A percentile compares a stretch with the other conserved stretches of the same genome.
Evolutionary conservation across 176 grass and related monocot genomes (phyloP).

Genomic region (Pontederia crassipes): DNA sequence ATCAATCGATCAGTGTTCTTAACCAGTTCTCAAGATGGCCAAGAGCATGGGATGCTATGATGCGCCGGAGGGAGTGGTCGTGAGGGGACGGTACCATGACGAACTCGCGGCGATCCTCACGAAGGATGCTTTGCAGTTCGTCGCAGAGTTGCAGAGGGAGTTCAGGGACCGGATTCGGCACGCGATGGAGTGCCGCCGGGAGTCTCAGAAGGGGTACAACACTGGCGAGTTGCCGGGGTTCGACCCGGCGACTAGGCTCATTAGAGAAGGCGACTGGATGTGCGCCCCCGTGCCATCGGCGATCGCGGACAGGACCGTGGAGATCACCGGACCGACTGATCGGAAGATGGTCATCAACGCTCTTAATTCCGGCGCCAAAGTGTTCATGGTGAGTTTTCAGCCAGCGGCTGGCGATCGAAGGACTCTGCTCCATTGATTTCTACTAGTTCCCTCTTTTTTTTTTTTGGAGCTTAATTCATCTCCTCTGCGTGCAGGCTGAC

Average conservation of each 20-base stretch:
- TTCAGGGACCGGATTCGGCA: constrained; percentile 59
- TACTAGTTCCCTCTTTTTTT: not conserved
- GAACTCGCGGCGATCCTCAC: constrained; percentile 58
- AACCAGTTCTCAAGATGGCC: not conserved
- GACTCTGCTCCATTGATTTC: too few relatives aligned
- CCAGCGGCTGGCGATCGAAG: too few relatives aligned
- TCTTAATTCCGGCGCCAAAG: constrained; percentile 88
- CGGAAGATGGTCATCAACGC: constrained; percentile 97
- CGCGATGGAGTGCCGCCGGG: constrained; percentile 57
- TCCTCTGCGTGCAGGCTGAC: constrained; percentile 43
- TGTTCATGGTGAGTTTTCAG: constrained; percentile 54
- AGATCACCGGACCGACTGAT: constrained; percentile 84
- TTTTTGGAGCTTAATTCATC: not conserved
- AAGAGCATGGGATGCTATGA: constrained; percentile 34
- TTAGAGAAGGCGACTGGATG: constrained; percentile 48
- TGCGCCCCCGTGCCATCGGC: constrained; percentile 54
- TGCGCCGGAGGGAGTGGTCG: constrained; percentile 67
- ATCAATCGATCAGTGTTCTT: too few relatives aligned
- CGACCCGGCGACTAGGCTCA: constrained; percentile 52
- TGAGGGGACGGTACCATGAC: constrained; percentile 58
- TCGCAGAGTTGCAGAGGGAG: constrained; percentile 59
- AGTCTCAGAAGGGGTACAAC: constrained; percentile 60
- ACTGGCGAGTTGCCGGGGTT: constrained; percentile 51
- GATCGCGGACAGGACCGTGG: constrained; percentile 59
- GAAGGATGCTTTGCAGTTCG: constrained; percentile 58